These are phyloP conservation scores for Haemoproteus tartakovskyi DNA, from an alignment of 169 alveolate species.

Conservation along the genomic window DNA sequence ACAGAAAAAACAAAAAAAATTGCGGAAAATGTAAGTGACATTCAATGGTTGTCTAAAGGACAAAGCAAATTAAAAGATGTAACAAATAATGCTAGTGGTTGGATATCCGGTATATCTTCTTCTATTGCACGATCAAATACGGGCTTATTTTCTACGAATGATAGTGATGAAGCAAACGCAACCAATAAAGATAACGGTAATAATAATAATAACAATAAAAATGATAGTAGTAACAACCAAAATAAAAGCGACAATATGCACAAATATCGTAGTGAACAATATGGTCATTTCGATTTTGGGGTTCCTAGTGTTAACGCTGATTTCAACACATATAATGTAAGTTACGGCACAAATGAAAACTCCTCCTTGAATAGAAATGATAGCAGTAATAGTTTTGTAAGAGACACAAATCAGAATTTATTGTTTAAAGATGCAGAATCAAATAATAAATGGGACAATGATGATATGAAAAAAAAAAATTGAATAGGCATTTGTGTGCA, in stretches of 20 bases:
- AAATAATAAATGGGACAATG: too few relatives aligned
- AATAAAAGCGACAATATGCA: not conserved
- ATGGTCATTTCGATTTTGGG: too few relatives aligned
- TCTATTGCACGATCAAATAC: constrained; percentile 45
- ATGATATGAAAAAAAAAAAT: too few relatives aligned
- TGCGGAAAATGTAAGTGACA: constrained; percentile 66
- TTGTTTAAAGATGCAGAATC: too few relatives aligned
- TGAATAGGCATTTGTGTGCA: too few relatives aligned
- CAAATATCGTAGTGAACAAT: not conserved
- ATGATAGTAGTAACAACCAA: not conserved
- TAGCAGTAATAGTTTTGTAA: too few relatives aligned
- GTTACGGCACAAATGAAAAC: not conserved
- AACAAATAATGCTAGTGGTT: constrained; percentile 65
- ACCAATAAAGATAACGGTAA: too few relatives aligned
- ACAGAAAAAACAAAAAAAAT: constrained; percentile 62
- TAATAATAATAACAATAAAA: constrained; percentile 4
- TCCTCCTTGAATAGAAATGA: too few relatives aligned
- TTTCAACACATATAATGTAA: not conserved
- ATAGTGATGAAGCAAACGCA: too few relatives aligned
- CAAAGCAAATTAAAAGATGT: constrained; percentile 63
- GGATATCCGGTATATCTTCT: constrained; percentile 60
- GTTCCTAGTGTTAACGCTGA: not conserved
- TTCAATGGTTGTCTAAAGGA: constrained; percentile 62
- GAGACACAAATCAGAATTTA: too few relatives aligned
- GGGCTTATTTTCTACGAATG: constrained; percentile 39